Evolutionary conservation across 495 filamentous ascomycete species (phyloP), one percentile per base, ranked within the genome.

Genomic region (Penicillium soppii): DNA sequence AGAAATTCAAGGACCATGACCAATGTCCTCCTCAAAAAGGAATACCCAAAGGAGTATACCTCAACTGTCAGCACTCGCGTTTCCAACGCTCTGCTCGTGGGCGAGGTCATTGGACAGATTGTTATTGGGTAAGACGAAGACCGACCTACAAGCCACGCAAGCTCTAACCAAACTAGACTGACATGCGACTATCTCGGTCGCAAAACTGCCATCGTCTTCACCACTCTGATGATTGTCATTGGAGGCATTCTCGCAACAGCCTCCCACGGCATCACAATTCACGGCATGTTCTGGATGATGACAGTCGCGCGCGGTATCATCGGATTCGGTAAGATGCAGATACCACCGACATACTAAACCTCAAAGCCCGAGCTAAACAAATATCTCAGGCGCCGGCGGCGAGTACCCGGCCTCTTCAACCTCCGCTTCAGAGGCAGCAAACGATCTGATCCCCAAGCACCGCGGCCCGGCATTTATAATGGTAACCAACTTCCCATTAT

Each of bases 221-320:
- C 76, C 0, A 80, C 78, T 1, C 33, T 71, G 0, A 71, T 80
- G 70, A 75, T 81, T 15, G 74, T 82, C 26, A 29, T 82, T 42
- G 79, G 78, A 2, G 73, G 76, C 1, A 75, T 79, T 16, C 54
- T 81, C 19, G 71, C 75, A 6, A 78, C 78, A 2, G 77, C 77
- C 1, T 69, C 75, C 9, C 59, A 74, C 47, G 79, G 78, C 22
- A 50, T 58, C 6, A 78, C 73, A 2, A 68, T 74, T 48, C 37
- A 69, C 16, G 77, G 75, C 44, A 73, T 81, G 73, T 80, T 79
- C 54, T 79, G 74, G 77, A 79, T 79, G 71, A 68, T 80, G 65
- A 74, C 75, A 5, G 59, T 79, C 30, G 70, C 75, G 9, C 70
- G 77, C 27, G 76, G 75, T 16, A 58, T 77, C 19, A 66, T 71